These are phyloP conservation scores for Aspergillus asperescens DNA, from an alignment of 495 filamentous ascomycete species.

Conservation along the genomic window DNA sequence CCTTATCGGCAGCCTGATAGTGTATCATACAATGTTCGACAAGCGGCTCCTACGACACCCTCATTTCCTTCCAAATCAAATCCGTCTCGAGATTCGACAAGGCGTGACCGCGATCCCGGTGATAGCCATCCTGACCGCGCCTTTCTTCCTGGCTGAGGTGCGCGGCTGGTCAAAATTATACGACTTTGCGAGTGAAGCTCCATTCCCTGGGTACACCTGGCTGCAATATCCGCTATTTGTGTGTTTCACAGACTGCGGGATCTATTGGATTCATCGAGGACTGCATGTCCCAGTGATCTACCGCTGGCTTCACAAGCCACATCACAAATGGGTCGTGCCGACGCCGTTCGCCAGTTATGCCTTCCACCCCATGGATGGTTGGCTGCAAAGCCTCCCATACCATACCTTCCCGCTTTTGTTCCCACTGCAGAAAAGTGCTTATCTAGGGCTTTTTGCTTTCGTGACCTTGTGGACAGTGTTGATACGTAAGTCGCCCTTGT, in stretches of 20 bases:
- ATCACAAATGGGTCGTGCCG: conserved; percentile 98
- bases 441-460: conserved; percentile 76
- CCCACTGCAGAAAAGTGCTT: conserved; percentile 85
- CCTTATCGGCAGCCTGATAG: conserved; percentile 67
- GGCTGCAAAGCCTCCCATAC: conserved; percentile 84
- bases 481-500: conserved; percentile 51
- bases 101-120: conserved; percentile 62
- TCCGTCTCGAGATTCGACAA: conserved; percentile 75
- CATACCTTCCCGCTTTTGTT: conserved; percentile 89
- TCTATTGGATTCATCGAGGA: conserved; percentile 90
- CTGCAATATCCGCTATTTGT: conserved; percentile 88
- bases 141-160: conserved; percentile 75
- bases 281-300: conserved; percentile 78
- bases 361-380: conserved; percentile 92
- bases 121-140: conserved; percentile 74
- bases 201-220: conserved; percentile 65
- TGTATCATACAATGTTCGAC: conserved; percentile 86
- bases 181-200: conserved; percentile 61
- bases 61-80: conserved; percentile 86
- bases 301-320: conserved; percentile 84
- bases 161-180: conserved; percentile 83
- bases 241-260: conserved; percentile 79
- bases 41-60: conserved; percentile 79
- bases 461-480: conserved; percentile 94
- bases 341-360: conserved; percentile 88